phyloP scores from a whole-genome alignment of 352 stramenopile genomes.

The Phytophthora foliorum region DNA sequence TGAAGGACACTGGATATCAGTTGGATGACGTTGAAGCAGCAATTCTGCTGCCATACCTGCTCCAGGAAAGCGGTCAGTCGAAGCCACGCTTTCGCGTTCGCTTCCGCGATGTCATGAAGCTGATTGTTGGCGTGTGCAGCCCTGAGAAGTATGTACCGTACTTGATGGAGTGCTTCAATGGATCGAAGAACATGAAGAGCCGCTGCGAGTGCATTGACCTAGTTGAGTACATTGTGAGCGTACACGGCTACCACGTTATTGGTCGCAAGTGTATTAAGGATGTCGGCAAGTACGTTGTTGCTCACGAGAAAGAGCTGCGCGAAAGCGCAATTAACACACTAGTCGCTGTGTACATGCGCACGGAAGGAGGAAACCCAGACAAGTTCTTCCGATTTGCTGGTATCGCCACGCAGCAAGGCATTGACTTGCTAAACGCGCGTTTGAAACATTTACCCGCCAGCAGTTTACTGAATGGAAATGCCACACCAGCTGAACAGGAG shows the following conservation, averaged over 20 bases:
- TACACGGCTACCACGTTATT: slow-evolving; percentile 66
- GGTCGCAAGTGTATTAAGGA: slow-evolving; percentile 85
- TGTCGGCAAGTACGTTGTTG: slow-evolving; percentile 79
- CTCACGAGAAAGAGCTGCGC: slow-evolving; percentile 86
- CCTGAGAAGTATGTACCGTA: slow-evolving; percentile 81
- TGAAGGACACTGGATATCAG: slow-evolving; percentile 72
- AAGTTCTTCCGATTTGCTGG: slow-evolving; percentile 83
- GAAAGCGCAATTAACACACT: slow-evolving; percentile 80
- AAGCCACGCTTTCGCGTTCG: slow-evolving; percentile 86
- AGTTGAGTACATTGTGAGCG: slow-evolving; percentile 79
- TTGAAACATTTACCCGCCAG: slow-evolving; percentile 79
- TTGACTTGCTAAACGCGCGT: slow-evolving; percentile 78
- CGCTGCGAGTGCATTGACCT: slow-evolving; percentile 88
- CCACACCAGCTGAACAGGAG: slow-evolving; percentile 16
- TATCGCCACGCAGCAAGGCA: slow-evolving; percentile 82
- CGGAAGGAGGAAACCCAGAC: slow-evolving; percentile 69
- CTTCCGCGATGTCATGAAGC: slow-evolving; percentile 88
- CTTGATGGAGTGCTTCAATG: slow-evolving; percentile 86
- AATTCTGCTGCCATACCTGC: slow-evolving; percentile 84
- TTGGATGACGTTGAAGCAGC: slow-evolving; percentile 86
- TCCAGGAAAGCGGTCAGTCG: slow-evolving; percentile 87
- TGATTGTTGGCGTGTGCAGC: slow-evolving; percentile 83
- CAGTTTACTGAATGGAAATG: slow-evolving; percentile 36
- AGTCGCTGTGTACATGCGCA: slow-evolving; percentile 76
- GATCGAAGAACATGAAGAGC: slow-evolving; percentile 90